phyloP scores from a whole-genome alignment of 768 basidiomycete species.

The Podaxis sp. region DNA sequence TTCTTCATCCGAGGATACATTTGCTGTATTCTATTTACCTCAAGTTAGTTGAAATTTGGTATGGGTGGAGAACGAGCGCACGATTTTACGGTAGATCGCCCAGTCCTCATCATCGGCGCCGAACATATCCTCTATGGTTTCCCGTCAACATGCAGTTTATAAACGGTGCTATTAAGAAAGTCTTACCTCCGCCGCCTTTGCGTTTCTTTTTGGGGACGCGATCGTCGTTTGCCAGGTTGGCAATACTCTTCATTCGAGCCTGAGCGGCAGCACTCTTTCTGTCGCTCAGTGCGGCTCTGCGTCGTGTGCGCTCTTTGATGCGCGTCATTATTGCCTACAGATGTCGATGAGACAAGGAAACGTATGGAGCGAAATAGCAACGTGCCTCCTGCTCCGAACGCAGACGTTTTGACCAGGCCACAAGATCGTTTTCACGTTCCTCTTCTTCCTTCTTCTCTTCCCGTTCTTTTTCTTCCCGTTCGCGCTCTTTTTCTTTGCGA shows the following conservation, averaged over 20 bases:
- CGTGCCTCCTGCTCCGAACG: slow-evolving; percentile 79
- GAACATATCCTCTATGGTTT: slow-evolving; percentile 74
- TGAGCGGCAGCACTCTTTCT: slow-evolving; percentile 95
- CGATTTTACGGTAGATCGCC: slow-evolving; percentile 97
- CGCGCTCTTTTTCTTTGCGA: slow-evolving; percentile 85
- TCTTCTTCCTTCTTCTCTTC: slow-evolving; percentile 77
- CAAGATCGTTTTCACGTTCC: slow-evolving; percentile 69
- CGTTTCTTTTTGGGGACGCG: slow-evolving; percentile 81
- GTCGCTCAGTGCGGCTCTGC: slow-evolving; percentile 82
- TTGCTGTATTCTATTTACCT: slow-evolving; percentile 57
- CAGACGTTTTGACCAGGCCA: slow-evolving; percentile 72
- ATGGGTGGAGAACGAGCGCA: slow-evolving; percentile 31
- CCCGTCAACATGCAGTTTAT: too few species aligned
- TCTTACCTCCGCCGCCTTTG: slow-evolving; percentile 56
- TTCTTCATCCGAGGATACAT: slow-evolving; percentile 83
- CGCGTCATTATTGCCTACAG: slow-evolving; percentile 71
- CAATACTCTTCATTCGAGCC: slow-evolving; percentile 91
- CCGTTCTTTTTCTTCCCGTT: slow-evolving; percentile 69
- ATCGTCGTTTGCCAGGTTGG: slow-evolving; percentile 87
- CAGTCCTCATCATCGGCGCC: slow-evolving; percentile 95
- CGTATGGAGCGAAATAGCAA: background rate
- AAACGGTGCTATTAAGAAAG: too few species aligned
- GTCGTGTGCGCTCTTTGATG: slow-evolving; percentile 80
- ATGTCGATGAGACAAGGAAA: slow-evolving; percentile 2
- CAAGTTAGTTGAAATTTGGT: background rate